Conservation (phyloP, 2,329 filamentous ascomycete species). For the Penicillium sp. region DNA sequence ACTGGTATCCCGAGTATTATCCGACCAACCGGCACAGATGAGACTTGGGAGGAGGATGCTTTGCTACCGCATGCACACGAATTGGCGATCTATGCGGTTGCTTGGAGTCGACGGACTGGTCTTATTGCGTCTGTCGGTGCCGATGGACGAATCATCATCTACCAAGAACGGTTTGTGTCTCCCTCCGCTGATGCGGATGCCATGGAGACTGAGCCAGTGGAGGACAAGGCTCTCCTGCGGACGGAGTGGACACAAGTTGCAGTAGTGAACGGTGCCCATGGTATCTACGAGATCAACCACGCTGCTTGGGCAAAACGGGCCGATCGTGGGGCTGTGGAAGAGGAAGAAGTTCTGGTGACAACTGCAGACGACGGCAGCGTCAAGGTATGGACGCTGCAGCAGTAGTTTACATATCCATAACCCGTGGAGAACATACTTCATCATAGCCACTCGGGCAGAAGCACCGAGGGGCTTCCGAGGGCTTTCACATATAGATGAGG, state of each 20-base stretch:
- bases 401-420: constrained; percentile 1
- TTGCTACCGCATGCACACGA: constrained; percentile 74
- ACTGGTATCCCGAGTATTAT: constrained; percentile 83
- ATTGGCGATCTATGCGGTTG: constrained; percentile 77
- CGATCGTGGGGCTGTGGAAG: constrained; percentile 60
- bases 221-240: constrained; percentile 18
- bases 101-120: constrained; percentile 78
- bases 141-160: constrained; percentile 79
- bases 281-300: constrained; percentile 93
- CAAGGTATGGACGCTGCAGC: constrained; percentile 70
- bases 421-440: not conserved
- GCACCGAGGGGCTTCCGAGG: not conserved
- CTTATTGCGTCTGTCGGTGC: constrained; percentile 85
- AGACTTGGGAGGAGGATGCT: constrained; percentile 79
- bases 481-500: not conserved
- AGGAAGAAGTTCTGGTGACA: constrained; percentile 81
- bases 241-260: constrained; percentile 72
- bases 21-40: constrained; percentile 67
- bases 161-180: constrained; percentile 60
- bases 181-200: constrained; percentile 15
- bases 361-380: constrained; percentile 92
- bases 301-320: constrained; percentile 80
- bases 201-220: constrained; percentile 31
- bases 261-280: constrained; percentile 73
- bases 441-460: not conserved